phyloP scores from a whole-genome alignment of 768 basidiomycete species.

The Serpula lacrymans region DNA sequence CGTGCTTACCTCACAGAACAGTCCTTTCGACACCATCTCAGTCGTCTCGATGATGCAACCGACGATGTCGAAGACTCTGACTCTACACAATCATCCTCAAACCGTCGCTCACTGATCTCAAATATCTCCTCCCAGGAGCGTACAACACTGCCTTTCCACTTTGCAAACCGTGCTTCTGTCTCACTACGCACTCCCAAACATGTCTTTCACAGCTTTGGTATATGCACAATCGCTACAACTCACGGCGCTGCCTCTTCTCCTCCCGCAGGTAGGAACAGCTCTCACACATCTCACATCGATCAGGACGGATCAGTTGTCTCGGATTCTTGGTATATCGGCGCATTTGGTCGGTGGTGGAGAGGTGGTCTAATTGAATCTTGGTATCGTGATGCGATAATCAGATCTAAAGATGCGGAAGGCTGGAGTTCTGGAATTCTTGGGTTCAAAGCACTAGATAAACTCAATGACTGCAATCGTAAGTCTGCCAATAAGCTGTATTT shows the following conservation, averaged over 20 bases:
- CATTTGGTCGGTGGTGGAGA: slow-evolving; percentile 90
- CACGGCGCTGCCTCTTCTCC: slow-evolving; percentile 34
- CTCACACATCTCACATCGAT: slow-evolving; percentile 25
- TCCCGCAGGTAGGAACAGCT: slow-evolving; percentile 54
- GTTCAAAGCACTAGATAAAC: slow-evolving; percentile 68
- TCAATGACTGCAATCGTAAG: slow-evolving; percentile 66
- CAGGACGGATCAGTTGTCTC: slow-evolving; percentile 51
- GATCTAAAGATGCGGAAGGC: slow-evolving; percentile 66
- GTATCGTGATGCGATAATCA: slow-evolving; percentile 66
- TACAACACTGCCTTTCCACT: slow-evolving; percentile 56
- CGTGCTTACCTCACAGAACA: slow-evolving; percentile 95
- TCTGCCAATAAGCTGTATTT: slow-evolving; percentile 11
- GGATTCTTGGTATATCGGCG: slow-evolving; percentile 88
- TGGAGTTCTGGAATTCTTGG: slow-evolving; percentile 77
- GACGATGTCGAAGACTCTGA: slow-evolving; percentile 47
- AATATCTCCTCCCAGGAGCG: slow-evolving; percentile 17
- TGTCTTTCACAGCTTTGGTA: slow-evolving; percentile 79
- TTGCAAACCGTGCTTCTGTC: slow-evolving; percentile 89
- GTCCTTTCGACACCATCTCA: slow-evolving; percentile 92
- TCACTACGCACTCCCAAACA: slow-evolving; percentile 90
- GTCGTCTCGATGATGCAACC: slow-evolving; percentile 68
- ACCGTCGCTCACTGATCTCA: slow-evolving; percentile 21
- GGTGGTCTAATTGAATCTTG: slow-evolving; percentile 80
- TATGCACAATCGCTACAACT: slow-evolving; percentile 76
- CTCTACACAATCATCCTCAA: slow-evolving; percentile 22